Percentiles rank a stretch among this genome's conserved stretches.
Conservation (phyloP, 2,329 filamentous ascomycete genomes). For the Xylariaceae sp. region DNA sequence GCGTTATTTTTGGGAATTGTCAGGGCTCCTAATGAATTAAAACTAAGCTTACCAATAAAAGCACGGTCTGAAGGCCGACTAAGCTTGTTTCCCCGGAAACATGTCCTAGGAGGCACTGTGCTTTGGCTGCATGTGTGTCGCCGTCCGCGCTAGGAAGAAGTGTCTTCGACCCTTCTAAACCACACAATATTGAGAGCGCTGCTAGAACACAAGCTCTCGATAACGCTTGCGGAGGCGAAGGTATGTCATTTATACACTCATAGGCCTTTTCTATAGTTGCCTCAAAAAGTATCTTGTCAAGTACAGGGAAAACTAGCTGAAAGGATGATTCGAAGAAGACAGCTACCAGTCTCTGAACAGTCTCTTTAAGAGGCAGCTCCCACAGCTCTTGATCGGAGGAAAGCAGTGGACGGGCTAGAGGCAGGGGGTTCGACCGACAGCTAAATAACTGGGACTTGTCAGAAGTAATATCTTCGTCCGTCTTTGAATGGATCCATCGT, state of each 20-base stretch:
- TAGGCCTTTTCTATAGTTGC: slow-evolving; percentile 1
- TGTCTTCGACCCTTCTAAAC: neutral
- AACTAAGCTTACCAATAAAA: neutral
- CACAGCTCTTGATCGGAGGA: neutral
- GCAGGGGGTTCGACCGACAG: neutral
- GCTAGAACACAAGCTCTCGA: slow-evolving; percentile 1
- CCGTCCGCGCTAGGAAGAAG: neutral
- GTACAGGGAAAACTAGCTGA: neutral
- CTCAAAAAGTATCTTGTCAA: neutral
- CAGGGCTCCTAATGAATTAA: neutral
- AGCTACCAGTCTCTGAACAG: neutral
- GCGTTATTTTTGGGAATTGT: too few species aligned
- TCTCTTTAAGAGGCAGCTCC: neutral
- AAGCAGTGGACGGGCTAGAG: neutral
- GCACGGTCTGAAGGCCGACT: neutral
- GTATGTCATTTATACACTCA: neutral
- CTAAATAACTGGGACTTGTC: too few species aligned
- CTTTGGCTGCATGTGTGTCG: neutral
- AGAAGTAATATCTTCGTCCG: neutral
- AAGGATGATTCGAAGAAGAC: slow-evolving; percentile 1
- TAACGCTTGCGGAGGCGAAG: neutral
- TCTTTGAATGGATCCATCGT: slow-evolving; percentile 1
- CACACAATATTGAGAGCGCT: neutral
- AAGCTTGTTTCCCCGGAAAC: slow-evolving; percentile 2
- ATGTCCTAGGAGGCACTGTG: neutral